These are phyloP conservation scores for Astrocystis sublimbata DNA, from an alignment of 495 filamentous ascomycete genomes.

Conservation along the genomic window DNA sequence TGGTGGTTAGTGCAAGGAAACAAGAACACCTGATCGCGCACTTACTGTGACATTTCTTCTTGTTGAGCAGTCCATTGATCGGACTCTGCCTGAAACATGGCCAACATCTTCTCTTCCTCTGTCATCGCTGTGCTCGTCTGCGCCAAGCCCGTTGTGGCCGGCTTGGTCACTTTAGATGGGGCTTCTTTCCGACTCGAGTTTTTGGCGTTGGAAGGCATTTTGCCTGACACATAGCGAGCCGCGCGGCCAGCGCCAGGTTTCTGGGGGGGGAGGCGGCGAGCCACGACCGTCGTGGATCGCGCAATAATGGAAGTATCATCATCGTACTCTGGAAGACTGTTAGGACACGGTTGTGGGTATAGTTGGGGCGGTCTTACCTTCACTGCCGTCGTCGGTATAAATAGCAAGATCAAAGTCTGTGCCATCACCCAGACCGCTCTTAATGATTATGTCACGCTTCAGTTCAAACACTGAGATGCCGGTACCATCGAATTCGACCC, in stretches of 20 bases:
- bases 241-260: conserved; percentile 82
- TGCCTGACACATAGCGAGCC: conserved; percentile 93
- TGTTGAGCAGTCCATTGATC: conserved; percentile 87
- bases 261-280: conserved; percentile 78
- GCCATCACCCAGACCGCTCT: conserved; percentile 90
- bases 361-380: conserved; percentile 62
- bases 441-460: conserved; percentile 95
- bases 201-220: conserved; percentile 90
- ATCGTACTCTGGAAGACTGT: conserved; percentile 71
- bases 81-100: conserved; percentile 80
- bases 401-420: conserved; percentile 96
- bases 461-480: conserved; percentile 98
- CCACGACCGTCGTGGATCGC: conserved; percentile 89
- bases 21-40: conserved; percentile 25
- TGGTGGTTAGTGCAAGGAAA: conserved; percentile 39
- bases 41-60: conserved; percentile 89
- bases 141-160: conserved; percentile 55
- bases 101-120: conserved; percentile 87
- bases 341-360: conserved; percentile 20
- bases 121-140: conserved; percentile 73
- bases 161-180: conserved; percentile 55
- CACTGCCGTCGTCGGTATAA: conserved; percentile 84
- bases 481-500: conserved; percentile 96
- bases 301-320: conserved; percentile 96
- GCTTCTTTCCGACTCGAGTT: conserved; percentile 71